A percentile compares a stretch with the other conserved stretches of the same genome.
These are phyloP conservation scores for Myxozyma neglecta DNA, from an alignment of 805 yeast genomes.

Conservation along the genomic window DNA sequence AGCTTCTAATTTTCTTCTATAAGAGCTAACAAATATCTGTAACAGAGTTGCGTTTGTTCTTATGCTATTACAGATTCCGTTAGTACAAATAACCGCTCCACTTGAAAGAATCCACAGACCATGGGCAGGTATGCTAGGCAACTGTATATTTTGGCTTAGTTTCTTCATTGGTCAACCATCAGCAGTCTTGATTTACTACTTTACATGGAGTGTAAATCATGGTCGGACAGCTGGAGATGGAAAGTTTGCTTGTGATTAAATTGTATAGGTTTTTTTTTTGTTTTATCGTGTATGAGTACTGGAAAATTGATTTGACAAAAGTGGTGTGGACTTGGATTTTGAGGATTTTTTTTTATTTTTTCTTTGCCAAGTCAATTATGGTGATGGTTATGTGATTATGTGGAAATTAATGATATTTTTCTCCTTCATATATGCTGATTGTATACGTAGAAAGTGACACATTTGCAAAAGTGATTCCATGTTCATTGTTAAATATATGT, in stretches of 20 bases:
- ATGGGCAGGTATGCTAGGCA: slow-evolving; percentile 45
- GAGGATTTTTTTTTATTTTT: too few species aligned
- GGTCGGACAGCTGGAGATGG: slow-evolving; percentile 7
- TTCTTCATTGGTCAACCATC: slow-evolving; percentile 51
- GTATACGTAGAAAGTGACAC: too few species aligned
- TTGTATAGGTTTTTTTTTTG: neutral
- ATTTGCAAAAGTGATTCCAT: too few species aligned
- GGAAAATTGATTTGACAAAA: neutral
- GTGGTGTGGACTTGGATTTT: neutral
- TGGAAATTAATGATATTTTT: too few species aligned
- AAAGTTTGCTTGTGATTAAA: neutral
- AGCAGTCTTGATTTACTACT: slow-evolving; percentile 47
- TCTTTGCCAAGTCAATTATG: too few species aligned
- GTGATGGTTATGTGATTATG: too few species aligned
- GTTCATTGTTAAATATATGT: too few species aligned
- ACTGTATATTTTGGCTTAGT: slow-evolving; percentile 50
- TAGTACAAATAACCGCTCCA: slow-evolving; percentile 46
- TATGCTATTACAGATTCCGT: slow-evolving; percentile 48
- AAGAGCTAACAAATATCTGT: neutral
- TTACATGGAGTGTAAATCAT: slow-evolving; percentile 45
- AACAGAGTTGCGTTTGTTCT: slow-evolving; percentile 44
- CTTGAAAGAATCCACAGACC: slow-evolving; percentile 45
- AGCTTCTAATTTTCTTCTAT: neutral
- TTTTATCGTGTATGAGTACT: neutral
- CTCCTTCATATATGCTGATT: too few species aligned